Conservation (phyloP, 2,329 filamentous ascomycete genomes). For the Exserohilum turcica region DNA sequence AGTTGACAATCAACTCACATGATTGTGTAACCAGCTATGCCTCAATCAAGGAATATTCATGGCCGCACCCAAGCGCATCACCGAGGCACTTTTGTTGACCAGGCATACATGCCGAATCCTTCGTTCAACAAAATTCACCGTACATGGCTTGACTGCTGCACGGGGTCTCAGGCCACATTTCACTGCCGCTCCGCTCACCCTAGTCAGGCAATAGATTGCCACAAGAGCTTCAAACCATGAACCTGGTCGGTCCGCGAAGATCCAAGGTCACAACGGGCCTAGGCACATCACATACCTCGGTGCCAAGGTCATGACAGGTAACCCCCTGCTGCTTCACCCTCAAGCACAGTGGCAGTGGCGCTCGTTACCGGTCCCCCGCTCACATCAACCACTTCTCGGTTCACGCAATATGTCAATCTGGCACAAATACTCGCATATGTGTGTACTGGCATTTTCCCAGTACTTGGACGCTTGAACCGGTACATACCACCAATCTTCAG, state of each 20-base stretch:
- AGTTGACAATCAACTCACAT: neutral
- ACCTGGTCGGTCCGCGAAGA: slow-evolving; percentile 21
- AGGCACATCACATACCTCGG: slow-evolving; percentile 10
- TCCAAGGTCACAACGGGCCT: slow-evolving; percentile 19
- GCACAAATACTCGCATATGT: slow-evolving; percentile 3
- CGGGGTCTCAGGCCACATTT: slow-evolving; percentile 4
- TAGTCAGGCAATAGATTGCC: slow-evolving; percentile 15
- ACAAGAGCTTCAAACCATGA: slow-evolving; percentile 16
- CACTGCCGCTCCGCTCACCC: slow-evolving; percentile 14
- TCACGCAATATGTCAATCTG: slow-evolving; percentile 1
- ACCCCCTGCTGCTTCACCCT: slow-evolving; percentile 8
- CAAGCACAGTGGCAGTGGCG: neutral
- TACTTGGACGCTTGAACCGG: neutral
- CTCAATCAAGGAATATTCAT: neutral
- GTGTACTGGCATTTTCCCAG: neutral
- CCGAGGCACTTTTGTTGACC: slow-evolving; percentile 1
- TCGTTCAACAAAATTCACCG: slow-evolving; percentile 2
- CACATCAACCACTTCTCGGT: neutral
- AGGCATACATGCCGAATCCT: slow-evolving; percentile 3
- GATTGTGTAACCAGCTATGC: neutral
- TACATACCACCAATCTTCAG: slow-evolving; percentile 4
- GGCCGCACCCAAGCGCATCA: slow-evolving; percentile 1
- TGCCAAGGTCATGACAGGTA: slow-evolving; percentile 3
- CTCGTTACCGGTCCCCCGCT: neutral
- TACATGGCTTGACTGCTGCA: slow-evolving; percentile 4